These are phyloP conservation scores for Calonectria crousiana DNA, from an alignment of 2,329 filamentous ascomycete species.

Conservation along the genomic window DNA sequence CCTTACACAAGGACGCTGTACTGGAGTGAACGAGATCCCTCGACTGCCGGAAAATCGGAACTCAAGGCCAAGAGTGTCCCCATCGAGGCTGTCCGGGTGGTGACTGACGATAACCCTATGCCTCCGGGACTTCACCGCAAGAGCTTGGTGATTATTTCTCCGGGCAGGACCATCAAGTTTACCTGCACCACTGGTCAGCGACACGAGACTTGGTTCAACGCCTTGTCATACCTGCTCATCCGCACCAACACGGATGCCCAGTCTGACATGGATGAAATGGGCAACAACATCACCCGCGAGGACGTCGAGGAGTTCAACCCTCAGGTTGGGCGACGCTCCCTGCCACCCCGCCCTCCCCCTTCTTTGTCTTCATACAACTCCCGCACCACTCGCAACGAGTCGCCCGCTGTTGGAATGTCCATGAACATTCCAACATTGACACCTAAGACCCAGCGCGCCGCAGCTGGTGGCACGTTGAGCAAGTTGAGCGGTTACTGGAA, in stretches of 20 bases:
- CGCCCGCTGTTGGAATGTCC: slow-evolving; percentile 64
- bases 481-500: slow-evolving; percentile 73
- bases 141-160: slow-evolving; percentile 90
- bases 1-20: slow-evolving; percentile 96
- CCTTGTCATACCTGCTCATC: slow-evolving; percentile 90
- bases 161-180: slow-evolving; percentile 90
- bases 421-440: slow-evolving; percentile 70
- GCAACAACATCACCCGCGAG: slow-evolving; percentile 68
- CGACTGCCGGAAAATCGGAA: slow-evolving; percentile 80
- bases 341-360: slow-evolving; percentile 64
- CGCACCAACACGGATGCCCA: slow-evolving; percentile 77
- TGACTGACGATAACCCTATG: slow-evolving; percentile 94
- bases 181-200: slow-evolving; percentile 93
- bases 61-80: slow-evolving; percentile 87
- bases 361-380: slow-evolving; percentile 88
- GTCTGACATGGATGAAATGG: slow-evolving; percentile 70
- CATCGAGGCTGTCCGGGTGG: slow-evolving; percentile 92
- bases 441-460: slow-evolving; percentile 56
- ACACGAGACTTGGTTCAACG: slow-evolving; percentile 99
- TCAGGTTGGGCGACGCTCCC: slow-evolving; percentile 54
- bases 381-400: slow-evolving; percentile 75
- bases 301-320: slow-evolving; percentile 88
- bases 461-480: slow-evolving; percentile 63
- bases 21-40: slow-evolving; percentile 94
- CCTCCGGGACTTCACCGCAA: slow-evolving; percentile 95